A percentile compares a stretch with the other conserved stretches of the same genome.
Evolutionary conservation across 805 yeast species (phyloP).

Genomic region (Teunomyces funiuensis): DNA sequence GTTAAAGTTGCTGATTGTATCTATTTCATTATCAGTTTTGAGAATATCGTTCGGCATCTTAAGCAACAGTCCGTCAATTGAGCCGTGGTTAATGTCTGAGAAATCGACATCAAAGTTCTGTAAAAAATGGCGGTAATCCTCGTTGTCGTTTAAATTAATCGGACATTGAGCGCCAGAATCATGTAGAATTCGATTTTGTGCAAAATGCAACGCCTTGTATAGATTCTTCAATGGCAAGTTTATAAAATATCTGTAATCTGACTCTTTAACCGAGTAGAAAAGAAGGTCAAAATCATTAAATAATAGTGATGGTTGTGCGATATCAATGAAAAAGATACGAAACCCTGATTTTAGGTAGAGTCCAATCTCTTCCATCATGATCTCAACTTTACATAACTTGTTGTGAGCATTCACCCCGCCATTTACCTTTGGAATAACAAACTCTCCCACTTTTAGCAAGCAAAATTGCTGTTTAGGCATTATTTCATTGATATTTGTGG

Average conservation of each 20-base stretch:
- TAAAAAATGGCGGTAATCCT: slow-evolving; percentile 14
- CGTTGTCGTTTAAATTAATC: slow-evolving; percentile 14
- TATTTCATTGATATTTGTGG: slow-evolving; percentile 55
- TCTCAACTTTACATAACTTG: slow-evolving; percentile 36
- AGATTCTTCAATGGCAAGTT: slow-evolving; percentile 47
- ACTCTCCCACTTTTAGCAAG: slow-evolving; percentile 51
- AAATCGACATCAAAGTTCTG: slow-evolving; percentile 19
- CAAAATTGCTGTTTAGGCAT: slow-evolving; percentile 53
- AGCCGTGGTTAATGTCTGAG: not conserved
- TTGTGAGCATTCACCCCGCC: slow-evolving; percentile 8
- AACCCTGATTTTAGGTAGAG: slow-evolving; percentile 53
- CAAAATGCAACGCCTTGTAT: slow-evolving; percentile 45
- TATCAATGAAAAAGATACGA: slow-evolving; percentile 44
- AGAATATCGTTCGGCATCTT: not conserved
- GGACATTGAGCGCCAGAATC: not conserved
- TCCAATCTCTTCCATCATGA: slow-evolving; percentile 59
- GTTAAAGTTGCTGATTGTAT: no score
- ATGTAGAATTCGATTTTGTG: slow-evolving; percentile 27
- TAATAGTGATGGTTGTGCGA: slow-evolving; percentile 39
- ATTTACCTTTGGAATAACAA: slow-evolving; percentile 30
- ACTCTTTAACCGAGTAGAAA: slow-evolving; percentile 41
- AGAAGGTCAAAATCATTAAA: slow-evolving; percentile 44
- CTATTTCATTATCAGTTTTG: not conserved
- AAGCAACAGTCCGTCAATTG: not conserved
- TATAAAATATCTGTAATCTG: slow-evolving; percentile 42